Evolutionary conservation across 192 early-diverging fungal species (phyloP), one percentile per base, ranked within the genome.

Genomic region (Oehlia diaphana): DNA sequence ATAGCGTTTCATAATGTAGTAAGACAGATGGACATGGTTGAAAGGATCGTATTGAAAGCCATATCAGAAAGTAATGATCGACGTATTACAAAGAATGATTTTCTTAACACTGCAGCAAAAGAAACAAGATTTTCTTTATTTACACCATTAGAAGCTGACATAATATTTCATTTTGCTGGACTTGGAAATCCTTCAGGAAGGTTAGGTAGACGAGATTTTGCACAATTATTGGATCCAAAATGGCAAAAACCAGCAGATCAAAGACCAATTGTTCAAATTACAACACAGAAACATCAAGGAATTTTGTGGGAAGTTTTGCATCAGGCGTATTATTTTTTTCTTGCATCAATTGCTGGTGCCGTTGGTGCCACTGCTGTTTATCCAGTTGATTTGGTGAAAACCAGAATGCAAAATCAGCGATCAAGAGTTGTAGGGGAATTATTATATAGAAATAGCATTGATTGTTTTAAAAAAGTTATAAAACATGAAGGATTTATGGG

Each of bases 381-480:
- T 84, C 97, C 97, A 35, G 97, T 99, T 73, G 97, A 99, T 89
- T 84, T 99, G 73, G 96, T 97, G 81, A 99, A 99, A 86, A 99
- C 97, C 6, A 91, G 97, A 75, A 98, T 99, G 96, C 97, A 99
- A 83, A 99, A 97, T 84, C 97, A 99, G 85, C 89, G 96, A 62
- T 91, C 92, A 50, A 92, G 92, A 42, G 93, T 96, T 31, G 95
- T 96, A 31, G 96, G 95, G 33, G 94, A 97, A 81, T 82, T 95
- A 78, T 80, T 96, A 77, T 99, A 99, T 90, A 96, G 94, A 85
- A 99, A 97, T 89, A 93, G 92, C 85, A 84, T 93, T 69, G 96
- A 99, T 83, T 99, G 97, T 83, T 99, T 99, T 89, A 89, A 91
- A 82, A 96, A 98, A 81, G 96, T 99, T 26, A 79, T 97, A 63